Evolutionary conservation across 768 basidiomycete species (phyloP).

Genomic region (Lactifluus subvellereus): DNA sequence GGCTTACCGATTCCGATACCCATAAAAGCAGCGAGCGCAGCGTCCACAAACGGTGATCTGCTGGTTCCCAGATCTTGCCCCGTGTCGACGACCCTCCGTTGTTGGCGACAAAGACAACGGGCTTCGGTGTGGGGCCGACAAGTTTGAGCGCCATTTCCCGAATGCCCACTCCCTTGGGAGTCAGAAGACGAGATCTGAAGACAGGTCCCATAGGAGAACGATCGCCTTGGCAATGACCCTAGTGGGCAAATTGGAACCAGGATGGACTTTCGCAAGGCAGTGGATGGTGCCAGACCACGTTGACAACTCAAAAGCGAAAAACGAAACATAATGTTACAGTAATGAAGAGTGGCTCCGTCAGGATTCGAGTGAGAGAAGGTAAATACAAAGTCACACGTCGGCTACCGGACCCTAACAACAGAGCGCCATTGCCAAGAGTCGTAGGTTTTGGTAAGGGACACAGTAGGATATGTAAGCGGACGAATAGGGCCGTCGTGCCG

Average conservation of each 20-base stretch:
- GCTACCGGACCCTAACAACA: background rate
- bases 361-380: background rate
- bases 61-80: background rate
- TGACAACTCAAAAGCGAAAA: background rate
- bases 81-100: background rate
- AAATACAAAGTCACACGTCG: background rate
- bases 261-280: background rate
- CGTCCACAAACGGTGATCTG: conserved; percentile 22
- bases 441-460: background rate
- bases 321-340: background rate
- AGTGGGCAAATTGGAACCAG: background rate
- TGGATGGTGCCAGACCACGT: background rate
- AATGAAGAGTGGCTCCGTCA: background rate
- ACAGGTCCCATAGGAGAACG: background rate
- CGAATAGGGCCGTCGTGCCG: too few species aligned
- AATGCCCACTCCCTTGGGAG: background rate
- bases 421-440: background rate
- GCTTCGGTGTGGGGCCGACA: background rate
- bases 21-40: conserved; percentile 19
- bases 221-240: background rate
- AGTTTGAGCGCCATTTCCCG: background rate
- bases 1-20: conserved; percentile 26
- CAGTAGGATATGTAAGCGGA: background rate
- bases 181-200: background rate
- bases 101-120: background rate